Base-by-base conservation (phyloP, 2,329 filamentous ascomycete species). In the Sporothrix inflata region DNA sequence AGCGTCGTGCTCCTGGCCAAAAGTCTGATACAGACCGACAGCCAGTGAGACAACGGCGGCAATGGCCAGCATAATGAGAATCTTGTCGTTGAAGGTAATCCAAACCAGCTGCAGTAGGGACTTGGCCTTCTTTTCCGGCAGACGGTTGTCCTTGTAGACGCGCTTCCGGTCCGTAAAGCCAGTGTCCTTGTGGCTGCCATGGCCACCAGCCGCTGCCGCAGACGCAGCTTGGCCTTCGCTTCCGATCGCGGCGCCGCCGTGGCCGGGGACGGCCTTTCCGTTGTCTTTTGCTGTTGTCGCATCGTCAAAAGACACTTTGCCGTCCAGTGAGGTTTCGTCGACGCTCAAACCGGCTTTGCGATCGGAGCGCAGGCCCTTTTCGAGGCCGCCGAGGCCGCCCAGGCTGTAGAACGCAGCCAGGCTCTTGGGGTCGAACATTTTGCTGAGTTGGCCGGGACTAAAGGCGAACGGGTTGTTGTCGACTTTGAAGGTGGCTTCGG, bases 401-500 rank as follows among this genome's bases (percentile, higher is more conserved):
- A 98, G 80, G 16, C 90, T 90, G 78, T 91, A 92, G 76, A 95
- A 97, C 0, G 94, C 94, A 14, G 91, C 85, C 72, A 97, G 82
- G 74, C 90, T 97, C 83, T 97, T 97, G 3, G 94, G 94, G 79
- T 97, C 96, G 74, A 95, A 89, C 83, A 97, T 87, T 81, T 97
- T 97, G 77, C 90, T 91, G 74, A 98, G 85, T 78, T 97, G 91
- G 16, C 94, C 94, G 2, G 92, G 92, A 1, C 90, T 89, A 79
- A 94, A 97, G 19, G 93, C 94, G 78, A 97, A 97, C 0, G 91
- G 91, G 79, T 96, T 97, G 79, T 94, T 85, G 6, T 91, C 86
- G 12, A 95, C 90, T 16, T 88, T 77, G 77, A 97, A 97, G 74
- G 95, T 92, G 21, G 83, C 85, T 79, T 94, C 92, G 69, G 90